These are phyloP conservation scores for Syzygium syzygioides DNA, from an alignment of 441 rosid species.

Conservation along the genomic window DNA sequence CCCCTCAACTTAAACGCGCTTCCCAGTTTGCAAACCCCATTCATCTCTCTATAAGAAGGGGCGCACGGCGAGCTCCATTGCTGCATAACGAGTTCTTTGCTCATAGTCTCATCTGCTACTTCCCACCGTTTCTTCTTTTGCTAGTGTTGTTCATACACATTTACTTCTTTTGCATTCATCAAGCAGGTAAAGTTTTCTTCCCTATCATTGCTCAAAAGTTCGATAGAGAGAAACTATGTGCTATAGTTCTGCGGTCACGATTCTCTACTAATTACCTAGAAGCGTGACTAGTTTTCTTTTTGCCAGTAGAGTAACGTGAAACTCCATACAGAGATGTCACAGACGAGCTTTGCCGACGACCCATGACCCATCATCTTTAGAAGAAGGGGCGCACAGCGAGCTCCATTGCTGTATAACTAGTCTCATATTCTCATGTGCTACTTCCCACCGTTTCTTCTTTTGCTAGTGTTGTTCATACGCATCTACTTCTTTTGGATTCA, in stretches of 20 bases:
- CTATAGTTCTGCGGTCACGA: background rate
- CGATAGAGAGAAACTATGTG: background rate
- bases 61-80: background rate
- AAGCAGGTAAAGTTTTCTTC: background rate
- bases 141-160: background rate
- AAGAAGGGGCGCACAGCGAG: background rate
- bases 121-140: background rate
- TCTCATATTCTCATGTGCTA: background rate
- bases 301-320: background rate
- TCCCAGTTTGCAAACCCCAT: background rate
- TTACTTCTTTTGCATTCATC: background rate
- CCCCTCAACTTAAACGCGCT: background rate
- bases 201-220: background rate
- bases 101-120: background rate
- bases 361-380: background rate
- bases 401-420: background rate
- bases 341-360: background rate
- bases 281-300: background rate
- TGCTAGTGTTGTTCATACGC: background rate
- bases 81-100: background rate
- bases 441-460: background rate
- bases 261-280: background rate
- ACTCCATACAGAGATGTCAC: background rate
- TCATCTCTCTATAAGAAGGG: background rate
- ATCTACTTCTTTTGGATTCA: background rate